Evolutionary conservation across 2,329 filamentous ascomycete species (phyloP), one percentile per base, ranked within the genome.

Genomic region (Metarhizium rileyi): DNA sequence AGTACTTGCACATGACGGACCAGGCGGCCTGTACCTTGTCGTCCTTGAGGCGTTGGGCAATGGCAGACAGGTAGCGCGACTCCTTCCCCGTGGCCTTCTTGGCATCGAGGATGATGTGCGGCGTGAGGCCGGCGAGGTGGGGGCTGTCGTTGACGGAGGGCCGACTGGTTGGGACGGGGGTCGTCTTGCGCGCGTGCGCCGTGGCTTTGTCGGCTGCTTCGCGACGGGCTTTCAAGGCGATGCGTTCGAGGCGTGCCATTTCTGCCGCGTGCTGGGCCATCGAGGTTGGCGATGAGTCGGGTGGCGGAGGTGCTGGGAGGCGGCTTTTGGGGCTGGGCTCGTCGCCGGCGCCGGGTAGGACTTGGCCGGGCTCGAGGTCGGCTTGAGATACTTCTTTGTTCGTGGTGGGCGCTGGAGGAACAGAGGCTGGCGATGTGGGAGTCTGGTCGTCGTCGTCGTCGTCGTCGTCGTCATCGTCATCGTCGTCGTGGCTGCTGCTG

Each of bases 41-140:
- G 54, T 82, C 75, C 50, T 64, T 68, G 50, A 83, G 71, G 9
- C 79, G 70, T 44, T 68, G 69, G 6, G 70, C 75, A 49, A 84
- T 81, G 36, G 79, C 77, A n/a, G 73, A 73, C 12, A 84, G 69
- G 59, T 83, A 95, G 18, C 86, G 75, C 1, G 84, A 86, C 66
- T 95, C 89, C 43, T 84, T 75, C 14, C 86, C 83, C 1, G 84
- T 87, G 1, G 89, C 86, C 56, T 85, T 84, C 55, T 87, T 86
- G 1, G 90, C 87, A 52, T 87, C 84, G 22, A 87, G 73, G 52
- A 95, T 86, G 49, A 91, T 72, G 58, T 85, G 80, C 2, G 86
- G 83, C 7, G 70, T 66, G 25, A 82, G 67, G 41, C 73, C 70
- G 8, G 72, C 69, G n/a, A 84, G 72, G 61, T 84, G 79, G 16